Evolutionary conservation across 352 stramenopile genomes (phyloP).

Genomic region (Aphanomyces astaci): DNA sequence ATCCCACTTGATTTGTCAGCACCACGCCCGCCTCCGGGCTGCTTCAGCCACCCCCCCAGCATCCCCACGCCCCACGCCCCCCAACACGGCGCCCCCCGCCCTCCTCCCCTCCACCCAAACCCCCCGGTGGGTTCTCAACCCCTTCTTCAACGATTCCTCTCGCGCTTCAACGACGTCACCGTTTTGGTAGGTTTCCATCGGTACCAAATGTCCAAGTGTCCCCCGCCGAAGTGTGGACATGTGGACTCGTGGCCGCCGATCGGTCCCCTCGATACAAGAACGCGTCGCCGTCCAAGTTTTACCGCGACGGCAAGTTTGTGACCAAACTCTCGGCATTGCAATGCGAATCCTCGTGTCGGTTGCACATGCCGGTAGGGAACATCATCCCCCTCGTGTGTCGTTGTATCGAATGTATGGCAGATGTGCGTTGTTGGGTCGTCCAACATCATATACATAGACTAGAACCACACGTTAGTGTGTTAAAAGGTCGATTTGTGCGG

Average conservation of each 20-base stretch:
- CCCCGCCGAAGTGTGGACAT: not conserved
- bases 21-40: not conserved
- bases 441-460: too few species aligned
- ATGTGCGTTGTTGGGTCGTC: too few species aligned
- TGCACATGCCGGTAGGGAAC: constrained; percentile 19
- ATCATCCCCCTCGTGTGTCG: too few species aligned
- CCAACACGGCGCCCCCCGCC: not conserved
- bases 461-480: too few species aligned
- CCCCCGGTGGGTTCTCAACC: constrained; percentile 1
- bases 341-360: constrained; percentile 15
- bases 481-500: too few species aligned
- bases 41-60: not conserved
- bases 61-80: not conserved
- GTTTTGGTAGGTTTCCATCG: constrained; percentile 15
- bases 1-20: constrained; percentile 20
- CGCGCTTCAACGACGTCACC: not conserved
- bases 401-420: too few species aligned
- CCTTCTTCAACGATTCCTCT: not conserved
- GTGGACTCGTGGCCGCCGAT: not conserved
- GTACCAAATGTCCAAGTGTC: constrained; percentile 10
- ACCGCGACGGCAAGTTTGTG: constrained; percentile 13
- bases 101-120: constrained; percentile 3
- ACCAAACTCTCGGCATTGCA: constrained; percentile 18
- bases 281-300: constrained; percentile 23
- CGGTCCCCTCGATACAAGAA: constrained; percentile 17